Evolutionary conservation across 805 yeast genomes (phyloP), one percentile per base, ranked within the genome.

Genomic region (Candida endomychidarum): DNA sequence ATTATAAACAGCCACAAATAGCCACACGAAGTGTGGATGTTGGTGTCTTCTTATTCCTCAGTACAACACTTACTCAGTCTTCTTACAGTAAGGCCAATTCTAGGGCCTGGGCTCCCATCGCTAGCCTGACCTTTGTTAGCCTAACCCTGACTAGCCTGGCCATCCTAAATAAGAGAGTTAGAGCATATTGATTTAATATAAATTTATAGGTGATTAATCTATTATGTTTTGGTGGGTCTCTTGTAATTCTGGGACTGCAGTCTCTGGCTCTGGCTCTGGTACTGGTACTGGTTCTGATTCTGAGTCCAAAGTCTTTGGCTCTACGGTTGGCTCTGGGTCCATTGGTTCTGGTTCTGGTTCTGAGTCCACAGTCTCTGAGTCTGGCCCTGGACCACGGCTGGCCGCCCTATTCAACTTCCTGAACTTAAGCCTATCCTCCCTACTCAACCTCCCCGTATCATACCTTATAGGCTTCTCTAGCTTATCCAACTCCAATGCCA

Each of bases 381-480:
- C 38, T 9, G 24, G 24, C 16, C 14, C 38, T 11, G 17, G 11
- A 25, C 39, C 15, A 15, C 16, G 22, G 18, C 31, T 27, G 6
- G n/a, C 31, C 20, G 8, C 9, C 20, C 31, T 46, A 23, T 47
- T 47, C 31, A 47, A 23, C 31, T 48, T 51, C 20, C 79, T 60
- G 40, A 57, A 45, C 37, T 57, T 56, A 40, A 63, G 54, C 36
- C 69, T 46, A 37, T 63, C 64, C 40, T 56, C 63, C 52, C 74
- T 47, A 2, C 63, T 48, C 38, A 63, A 52, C 1, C 60, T 60
- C 9, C 48, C 56, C 2, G 50, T 37, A 22, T 47, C 40, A 22
- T 35, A 40, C 21, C 33, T 34, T 15, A 47, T 26, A 18, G 48
- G 51, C 23, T 47, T 40, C 12, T 36, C 16, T 8, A 47, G 23